A percentile compares a stretch with the other conserved stretches of the same genome.
These are phyloP conservation scores for Coleophoma eucalyptorum DNA, from an alignment of 2,329 filamentous ascomycete species.

Conservation along the genomic window DNA sequence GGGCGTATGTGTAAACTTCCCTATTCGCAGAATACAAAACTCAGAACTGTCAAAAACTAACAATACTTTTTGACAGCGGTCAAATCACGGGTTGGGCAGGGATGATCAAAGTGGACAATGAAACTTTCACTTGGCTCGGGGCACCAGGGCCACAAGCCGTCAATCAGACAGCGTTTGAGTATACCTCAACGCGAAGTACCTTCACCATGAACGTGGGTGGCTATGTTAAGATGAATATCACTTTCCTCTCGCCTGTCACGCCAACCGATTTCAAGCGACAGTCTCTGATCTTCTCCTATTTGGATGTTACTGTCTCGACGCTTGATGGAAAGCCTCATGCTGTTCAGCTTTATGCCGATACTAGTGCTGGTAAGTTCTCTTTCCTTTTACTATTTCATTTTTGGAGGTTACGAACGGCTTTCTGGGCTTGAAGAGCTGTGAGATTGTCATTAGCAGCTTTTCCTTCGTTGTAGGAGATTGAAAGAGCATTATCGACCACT, in stretches of 20 bases:
- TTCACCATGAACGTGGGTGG: constrained; percentile 64
- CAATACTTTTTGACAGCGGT: constrained; percentile 33
- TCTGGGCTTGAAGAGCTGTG: no score
- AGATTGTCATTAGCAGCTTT: no score
- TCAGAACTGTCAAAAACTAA: not conserved
- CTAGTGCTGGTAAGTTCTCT: constrained; percentile 55
- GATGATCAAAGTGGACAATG: constrained; percentile 63
- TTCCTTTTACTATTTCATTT: not conserved
- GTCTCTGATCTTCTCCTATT: constrained; percentile 67
- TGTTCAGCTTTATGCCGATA: constrained; percentile 70
- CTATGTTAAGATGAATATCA: constrained; percentile 60
- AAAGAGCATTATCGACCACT: no score
- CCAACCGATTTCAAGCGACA: constrained; percentile 63
- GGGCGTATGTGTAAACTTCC: constrained; percentile 46
- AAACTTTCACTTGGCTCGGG: constrained; percentile 66
- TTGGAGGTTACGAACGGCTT: no score
- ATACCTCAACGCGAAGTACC: constrained; percentile 68
- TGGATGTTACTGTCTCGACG: constrained; percentile 59
- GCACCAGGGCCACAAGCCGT: constrained; percentile 42
- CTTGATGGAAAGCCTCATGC: constrained; percentile 58
- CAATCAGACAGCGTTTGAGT: constrained; percentile 60
- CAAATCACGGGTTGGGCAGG: constrained; percentile 63
- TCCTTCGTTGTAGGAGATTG: no score
- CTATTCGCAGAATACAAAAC: not conserved
- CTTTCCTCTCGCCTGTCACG: constrained; percentile 68